phyloP scores from a whole-genome alignment of 2,329 filamentous ascomycete genomes.

The Elsinoe ampelina region DNA sequence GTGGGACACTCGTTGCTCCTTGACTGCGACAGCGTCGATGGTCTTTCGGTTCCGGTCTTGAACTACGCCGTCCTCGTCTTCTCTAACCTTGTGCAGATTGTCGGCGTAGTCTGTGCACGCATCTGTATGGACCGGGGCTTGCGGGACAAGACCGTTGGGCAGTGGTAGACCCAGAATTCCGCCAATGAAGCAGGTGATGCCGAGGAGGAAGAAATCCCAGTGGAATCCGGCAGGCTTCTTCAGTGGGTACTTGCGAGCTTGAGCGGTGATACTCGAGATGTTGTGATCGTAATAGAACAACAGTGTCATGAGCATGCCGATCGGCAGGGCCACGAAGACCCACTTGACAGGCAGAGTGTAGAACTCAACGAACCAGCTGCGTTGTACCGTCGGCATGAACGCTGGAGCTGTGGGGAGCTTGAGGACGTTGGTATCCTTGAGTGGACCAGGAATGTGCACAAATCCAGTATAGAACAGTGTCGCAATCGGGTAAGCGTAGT shows the following conservation, averaged over 20 bases:
- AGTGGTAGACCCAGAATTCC: constrained; percentile 49
- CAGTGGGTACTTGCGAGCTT: constrained; percentile 47
- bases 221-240: constrained; percentile 52
- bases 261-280: constrained; percentile 48
- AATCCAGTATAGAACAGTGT: constrained; percentile 49
- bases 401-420: constrained; percentile 36
- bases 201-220: constrained; percentile 52
- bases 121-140: constrained; percentile 52
- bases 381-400: constrained; percentile 39
- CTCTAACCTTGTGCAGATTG: constrained; percentile 33
- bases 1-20: constrained; percentile 49
- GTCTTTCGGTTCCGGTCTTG: constrained; percentile 36
- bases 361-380: constrained; percentile 44
- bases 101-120: constrained; percentile 37
- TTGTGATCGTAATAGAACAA: constrained; percentile 50
- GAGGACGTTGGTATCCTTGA: constrained; percentile 34
- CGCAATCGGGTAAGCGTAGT: constrained; percentile 46
- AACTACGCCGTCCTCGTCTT: constrained; percentile 35
- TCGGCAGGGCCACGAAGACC: constrained; percentile 45
- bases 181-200: constrained; percentile 46
- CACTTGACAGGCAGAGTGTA: constrained; percentile 44
- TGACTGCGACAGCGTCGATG: constrained; percentile 39
- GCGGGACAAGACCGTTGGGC: constrained; percentile 51
- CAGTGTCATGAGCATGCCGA: constrained; percentile 44
- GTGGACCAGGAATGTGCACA: constrained; percentile 41